phyloP scores from a whole-genome alignment of 2,329 filamentous ascomycete genomes.

The Epichloe bromicola region DNA sequence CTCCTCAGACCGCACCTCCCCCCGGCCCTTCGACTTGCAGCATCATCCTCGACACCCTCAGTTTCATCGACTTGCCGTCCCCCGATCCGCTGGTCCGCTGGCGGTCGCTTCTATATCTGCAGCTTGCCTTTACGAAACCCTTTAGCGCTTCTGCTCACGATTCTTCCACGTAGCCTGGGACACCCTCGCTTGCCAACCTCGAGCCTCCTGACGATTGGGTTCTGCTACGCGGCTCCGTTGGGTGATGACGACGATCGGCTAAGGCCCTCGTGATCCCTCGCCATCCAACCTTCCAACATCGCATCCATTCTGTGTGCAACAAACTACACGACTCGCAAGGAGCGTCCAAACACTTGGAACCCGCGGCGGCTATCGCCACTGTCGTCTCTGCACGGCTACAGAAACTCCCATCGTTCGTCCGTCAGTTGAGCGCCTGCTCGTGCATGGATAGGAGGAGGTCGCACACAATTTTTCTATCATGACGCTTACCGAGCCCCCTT shows the following conservation, averaged over 20 bases:
- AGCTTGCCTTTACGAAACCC: not conserved
- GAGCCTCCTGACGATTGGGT: not conserved
- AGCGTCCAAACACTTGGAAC: not conserved
- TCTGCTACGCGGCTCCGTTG: not conserved
- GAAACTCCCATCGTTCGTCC: not conserved
- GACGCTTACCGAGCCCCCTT: slow-evolving; percentile 20
- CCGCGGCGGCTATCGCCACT: slow-evolving; percentile 1
- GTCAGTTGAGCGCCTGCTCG: not conserved
- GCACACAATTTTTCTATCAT: slow-evolving; percentile 8
- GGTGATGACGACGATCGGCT: not conserved
- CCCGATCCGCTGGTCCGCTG: no score
- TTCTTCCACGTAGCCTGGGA: not conserved
- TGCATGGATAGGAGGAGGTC: not conserved
- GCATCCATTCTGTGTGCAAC: not conserved
- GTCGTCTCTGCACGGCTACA: slow-evolving; percentile 1
- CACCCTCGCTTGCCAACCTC: not conserved
- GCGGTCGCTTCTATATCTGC: not conserved
- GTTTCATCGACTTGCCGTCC: not conserved
- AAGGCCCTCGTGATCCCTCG: not conserved
- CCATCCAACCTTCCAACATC: not conserved
- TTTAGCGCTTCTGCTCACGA: not conserved
- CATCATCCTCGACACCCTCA: not conserved
- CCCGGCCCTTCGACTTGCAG: not conserved
- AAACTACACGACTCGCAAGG: not conserved
- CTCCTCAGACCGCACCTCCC: not conserved